Evolutionary conservation across 139 green algal species (phyloP).

Genomic region (Chlorella sp.): DNA sequence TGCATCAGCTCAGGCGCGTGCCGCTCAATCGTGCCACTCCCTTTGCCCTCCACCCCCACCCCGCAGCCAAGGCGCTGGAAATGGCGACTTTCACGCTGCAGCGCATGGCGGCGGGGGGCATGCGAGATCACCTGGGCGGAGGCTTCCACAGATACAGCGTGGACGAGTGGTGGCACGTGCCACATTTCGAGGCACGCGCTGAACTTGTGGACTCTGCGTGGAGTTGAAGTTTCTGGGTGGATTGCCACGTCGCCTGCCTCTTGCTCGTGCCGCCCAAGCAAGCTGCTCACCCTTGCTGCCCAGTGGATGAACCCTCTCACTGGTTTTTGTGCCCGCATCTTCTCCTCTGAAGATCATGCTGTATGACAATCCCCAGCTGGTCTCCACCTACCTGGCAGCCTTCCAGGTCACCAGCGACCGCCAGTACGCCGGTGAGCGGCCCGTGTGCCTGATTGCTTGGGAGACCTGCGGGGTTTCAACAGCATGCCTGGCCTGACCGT

Average conservation of each 20-base stretch:
- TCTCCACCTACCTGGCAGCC: constrained; percentile 69
- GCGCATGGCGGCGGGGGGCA: constrained; percentile 83
- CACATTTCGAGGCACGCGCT: constrained; percentile 82
- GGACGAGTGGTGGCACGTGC: constrained; percentile 53
- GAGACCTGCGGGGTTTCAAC: too few relatives aligned
- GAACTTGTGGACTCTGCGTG: constrained; percentile 71
- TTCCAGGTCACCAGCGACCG: constrained; percentile 68
- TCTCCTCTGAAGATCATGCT: constrained; percentile 33
- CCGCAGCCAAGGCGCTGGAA: constrained; percentile 42
- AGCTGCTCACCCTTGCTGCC: background rate
- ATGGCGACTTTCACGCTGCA: constrained; percentile 68
- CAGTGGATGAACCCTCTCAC: background rate
- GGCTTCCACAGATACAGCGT: constrained; percentile 89
- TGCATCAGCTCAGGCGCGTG: background rate
- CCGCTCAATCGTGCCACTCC: background rate
- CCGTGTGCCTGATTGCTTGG: too few relatives aligned
- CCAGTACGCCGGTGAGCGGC: constrained; percentile 44
- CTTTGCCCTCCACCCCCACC: background rate
- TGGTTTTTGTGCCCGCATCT: too few relatives aligned
- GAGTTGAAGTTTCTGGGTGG: too few relatives aligned
- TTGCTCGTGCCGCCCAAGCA: background rate
- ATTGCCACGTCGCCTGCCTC: background rate
- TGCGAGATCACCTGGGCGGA: constrained; percentile 88
- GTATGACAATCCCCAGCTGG: constrained; percentile 91
- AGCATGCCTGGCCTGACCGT: too few relatives aligned